These are phyloP conservation scores for Actinomucor elegans DNA, from an alignment of 371 early-diverging fungal genomes.

Conservation along the genomic window DNA sequence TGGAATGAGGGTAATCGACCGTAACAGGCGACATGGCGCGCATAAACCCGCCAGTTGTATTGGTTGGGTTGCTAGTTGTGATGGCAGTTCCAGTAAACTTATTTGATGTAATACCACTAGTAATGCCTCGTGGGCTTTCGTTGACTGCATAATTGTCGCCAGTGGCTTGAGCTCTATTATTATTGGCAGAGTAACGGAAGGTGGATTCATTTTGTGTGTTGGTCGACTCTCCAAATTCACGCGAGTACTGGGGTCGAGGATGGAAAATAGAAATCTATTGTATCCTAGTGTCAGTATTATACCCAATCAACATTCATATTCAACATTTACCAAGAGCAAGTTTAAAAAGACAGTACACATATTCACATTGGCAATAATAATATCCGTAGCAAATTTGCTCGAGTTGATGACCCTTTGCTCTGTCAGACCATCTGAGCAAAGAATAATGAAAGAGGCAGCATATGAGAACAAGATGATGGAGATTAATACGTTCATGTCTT, in stretches of 20 bases:
- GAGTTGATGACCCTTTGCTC: conserved; percentile 23
- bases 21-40: conserved; percentile 41
- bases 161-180: not conserved
- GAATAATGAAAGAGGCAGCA: conserved; percentile 36
- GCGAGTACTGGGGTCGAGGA: conserved; percentile 33
- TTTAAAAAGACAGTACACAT: conserved; percentile 28
- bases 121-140: not conserved
- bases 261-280: conserved; percentile 46
- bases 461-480: conserved; percentile 26
- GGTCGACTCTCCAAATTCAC: not conserved
- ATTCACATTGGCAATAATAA: conserved; percentile 38
- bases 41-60: conserved; percentile 28
- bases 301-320: too few species aligned
- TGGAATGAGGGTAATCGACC: conserved; percentile 28
- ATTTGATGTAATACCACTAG: not conserved
- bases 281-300: not conserved
- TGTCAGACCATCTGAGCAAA: conserved; percentile 46
- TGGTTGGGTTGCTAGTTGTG: not conserved
- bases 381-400: conserved; percentile 46
- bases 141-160: not conserved
- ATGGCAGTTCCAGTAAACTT: not conserved
- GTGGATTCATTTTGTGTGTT: conserved; percentile 7
- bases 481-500: conserved; percentile 45
- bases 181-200: not conserved
- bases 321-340: conserved; percentile 16